Percentiles rank a stretch among this genome's conserved stretches.
phyloP scores from a whole-genome alignment of 495 filamentous ascomycete species.

The Neurospora cerealis region DNA sequence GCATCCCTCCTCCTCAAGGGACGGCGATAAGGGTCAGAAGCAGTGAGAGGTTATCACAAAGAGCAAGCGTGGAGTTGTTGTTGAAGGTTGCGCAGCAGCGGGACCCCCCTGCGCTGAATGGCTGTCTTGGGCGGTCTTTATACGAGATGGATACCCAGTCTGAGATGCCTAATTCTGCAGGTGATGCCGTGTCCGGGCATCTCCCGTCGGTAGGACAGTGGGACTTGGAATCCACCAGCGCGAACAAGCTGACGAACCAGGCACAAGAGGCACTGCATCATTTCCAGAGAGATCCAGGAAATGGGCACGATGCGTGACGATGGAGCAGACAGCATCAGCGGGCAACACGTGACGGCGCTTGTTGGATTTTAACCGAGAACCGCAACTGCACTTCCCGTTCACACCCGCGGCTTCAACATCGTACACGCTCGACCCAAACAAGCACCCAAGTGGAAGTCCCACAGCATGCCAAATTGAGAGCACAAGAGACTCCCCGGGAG shows the following conservation, averaged over 20 bases:
- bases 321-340: not conserved
- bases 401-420: not conserved
- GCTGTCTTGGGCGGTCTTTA: not conserved
- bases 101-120: not conserved
- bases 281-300: not conserved
- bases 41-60: not conserved
- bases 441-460: not conserved
- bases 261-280: not conserved
- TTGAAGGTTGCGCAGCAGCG: not conserved
- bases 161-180: not conserved
- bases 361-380: not conserved
- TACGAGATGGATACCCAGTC: not conserved
- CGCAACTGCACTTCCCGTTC: not conserved
- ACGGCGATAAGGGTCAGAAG: not conserved
- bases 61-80: not conserved
- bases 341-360: not conserved
- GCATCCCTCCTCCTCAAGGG: not conserved
- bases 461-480: not conserved
- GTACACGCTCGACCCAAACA: not conserved
- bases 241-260: not conserved
- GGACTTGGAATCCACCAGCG: not conserved
- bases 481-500: not conserved
- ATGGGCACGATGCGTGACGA: not conserved
- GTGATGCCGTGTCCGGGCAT: not conserved
- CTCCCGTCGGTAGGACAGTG: not conserved